Evolutionary conservation across 352 stramenopile species (phyloP).

Genomic region (Pythium brassicae): DNA sequence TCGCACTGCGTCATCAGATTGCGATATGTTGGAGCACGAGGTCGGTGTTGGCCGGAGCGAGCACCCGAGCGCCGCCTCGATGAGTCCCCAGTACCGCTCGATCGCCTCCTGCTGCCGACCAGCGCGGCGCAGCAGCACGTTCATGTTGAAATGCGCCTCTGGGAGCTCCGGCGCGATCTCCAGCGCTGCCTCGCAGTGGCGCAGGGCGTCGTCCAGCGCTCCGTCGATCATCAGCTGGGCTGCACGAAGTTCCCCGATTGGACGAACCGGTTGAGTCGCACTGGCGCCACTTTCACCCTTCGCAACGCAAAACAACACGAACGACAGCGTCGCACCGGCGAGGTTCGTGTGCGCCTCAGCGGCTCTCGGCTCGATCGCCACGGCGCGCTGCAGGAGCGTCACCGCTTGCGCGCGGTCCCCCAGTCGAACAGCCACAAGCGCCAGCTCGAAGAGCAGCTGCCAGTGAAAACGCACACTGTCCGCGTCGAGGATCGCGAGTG

Average conservation of each 20-base stretch:
- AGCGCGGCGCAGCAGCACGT: slow-evolving; percentile 49
- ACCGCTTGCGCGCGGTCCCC: slow-evolving; percentile 24
- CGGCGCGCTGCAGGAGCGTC: slow-evolving; percentile 22
- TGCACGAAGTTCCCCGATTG: neutral
- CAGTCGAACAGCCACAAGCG: slow-evolving; percentile 13
- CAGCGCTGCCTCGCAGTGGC: slow-evolving; percentile 33
- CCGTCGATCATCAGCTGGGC: slow-evolving; percentile 35
- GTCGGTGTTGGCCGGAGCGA: neutral
- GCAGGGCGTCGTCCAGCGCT: slow-evolving; percentile 26
- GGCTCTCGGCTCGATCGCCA: slow-evolving; percentile 20
- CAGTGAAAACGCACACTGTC: neutral
- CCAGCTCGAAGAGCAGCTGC: slow-evolving; percentile 18
- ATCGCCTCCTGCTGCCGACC: slow-evolving; percentile 43
- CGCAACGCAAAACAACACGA: neutral
- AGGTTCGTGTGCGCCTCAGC: slow-evolving; percentile 53
- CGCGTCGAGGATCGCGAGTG: slow-evolving; percentile 4
- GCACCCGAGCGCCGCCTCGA: slow-evolving; percentile 86
- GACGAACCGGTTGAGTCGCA: neutral
- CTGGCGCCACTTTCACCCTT: neutral
- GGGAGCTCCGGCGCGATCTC: slow-evolving; percentile 16
- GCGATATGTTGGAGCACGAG: slow-evolving; percentile 33
- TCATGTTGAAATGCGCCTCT: slow-evolving; percentile 63
- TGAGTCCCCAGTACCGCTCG: slow-evolving; percentile 28
- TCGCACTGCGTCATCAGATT: slow-evolving; percentile 27
- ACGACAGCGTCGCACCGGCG: slow-evolving; percentile 15